Percentiles rank a stretch among this genome's conserved stretches.
Evolutionary conservation across 2,329 filamentous ascomycete genomes (phyloP).

Genomic region (Juglanconis juglandina): DNA sequence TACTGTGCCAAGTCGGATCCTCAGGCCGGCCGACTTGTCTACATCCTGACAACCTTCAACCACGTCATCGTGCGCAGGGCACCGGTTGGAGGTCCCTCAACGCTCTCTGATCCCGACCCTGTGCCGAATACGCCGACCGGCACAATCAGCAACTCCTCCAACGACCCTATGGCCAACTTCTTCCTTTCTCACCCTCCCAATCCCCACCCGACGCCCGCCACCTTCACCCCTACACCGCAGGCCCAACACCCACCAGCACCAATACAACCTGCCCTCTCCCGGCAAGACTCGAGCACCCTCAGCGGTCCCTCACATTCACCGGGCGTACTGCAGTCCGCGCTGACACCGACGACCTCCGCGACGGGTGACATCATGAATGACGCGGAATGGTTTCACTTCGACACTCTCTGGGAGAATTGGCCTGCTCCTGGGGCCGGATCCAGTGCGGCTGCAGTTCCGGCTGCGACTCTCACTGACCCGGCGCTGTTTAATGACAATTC

Average conservation of each 20-base stretch:
- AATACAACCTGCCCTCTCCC: neutral
- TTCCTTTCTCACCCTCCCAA: slow-evolving; percentile 9
- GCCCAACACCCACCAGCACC: neutral
- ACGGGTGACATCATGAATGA: slow-evolving; percentile 12
- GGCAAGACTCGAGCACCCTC: slow-evolving; percentile 2
- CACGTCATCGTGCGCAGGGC: slow-evolving; percentile 12
- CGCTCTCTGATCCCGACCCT: slow-evolving; percentile 6
- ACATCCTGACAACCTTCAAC: slow-evolving; percentile 47
- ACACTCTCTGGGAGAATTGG: slow-evolving; percentile 18
- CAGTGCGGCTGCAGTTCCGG: neutral
- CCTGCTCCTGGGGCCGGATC: neutral
- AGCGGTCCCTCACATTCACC: slow-evolving; percentile 5
- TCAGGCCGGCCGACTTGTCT: slow-evolving; percentile 46
- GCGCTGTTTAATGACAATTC: slow-evolving; percentile 10
- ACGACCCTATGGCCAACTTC: slow-evolving; percentile 18
- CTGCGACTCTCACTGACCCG: slow-evolving; percentile 11
- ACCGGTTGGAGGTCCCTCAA: neutral
- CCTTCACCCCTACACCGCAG: neutral
- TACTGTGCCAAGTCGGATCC: slow-evolving; percentile 47
- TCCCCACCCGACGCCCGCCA: neutral
- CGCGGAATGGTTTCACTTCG: slow-evolving; percentile 17
- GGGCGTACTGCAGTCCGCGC: slow-evolving; percentile 4
- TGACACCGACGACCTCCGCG: slow-evolving; percentile 11
- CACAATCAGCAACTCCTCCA: slow-evolving; percentile 3
- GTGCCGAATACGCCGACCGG: slow-evolving; percentile 12